Conservation (phyloP, 1,284 basidiomycete genomes). For the Laetiporus sulphureus region DNA sequence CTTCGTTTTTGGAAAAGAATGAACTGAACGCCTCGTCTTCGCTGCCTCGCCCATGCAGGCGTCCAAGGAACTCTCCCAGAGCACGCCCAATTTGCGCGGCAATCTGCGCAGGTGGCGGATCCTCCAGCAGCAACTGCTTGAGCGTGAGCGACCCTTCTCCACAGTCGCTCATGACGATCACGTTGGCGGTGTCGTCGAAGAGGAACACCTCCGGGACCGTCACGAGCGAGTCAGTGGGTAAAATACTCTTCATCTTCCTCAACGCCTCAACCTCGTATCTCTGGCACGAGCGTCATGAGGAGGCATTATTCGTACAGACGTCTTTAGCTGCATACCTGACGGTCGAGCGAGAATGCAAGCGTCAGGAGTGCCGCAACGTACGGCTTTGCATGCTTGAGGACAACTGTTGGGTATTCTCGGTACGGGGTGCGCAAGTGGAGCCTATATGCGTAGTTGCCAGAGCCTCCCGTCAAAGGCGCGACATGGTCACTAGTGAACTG, state of each 20-base stretch:
- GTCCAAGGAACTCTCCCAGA: slow-evolving; percentile 44
- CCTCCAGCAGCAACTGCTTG: slow-evolving; percentile 41
- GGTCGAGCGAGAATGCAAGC: slow-evolving; percentile 33
- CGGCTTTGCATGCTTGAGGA: slow-evolving; percentile 52
- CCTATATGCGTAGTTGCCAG: slow-evolving; percentile 48
- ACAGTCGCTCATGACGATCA: slow-evolving; percentile 56
- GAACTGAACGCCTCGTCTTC: slow-evolving; percentile 25
- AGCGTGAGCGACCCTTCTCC: slow-evolving; percentile 36
- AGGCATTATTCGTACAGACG: neutral
- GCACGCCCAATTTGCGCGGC: slow-evolving; percentile 40
- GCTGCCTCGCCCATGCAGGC: slow-evolving; percentile 39
- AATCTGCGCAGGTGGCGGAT: slow-evolving; percentile 25
- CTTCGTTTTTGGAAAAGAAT: slow-evolving; percentile 32
- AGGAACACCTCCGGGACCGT: slow-evolving; percentile 42
- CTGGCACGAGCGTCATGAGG: slow-evolving; percentile 12
- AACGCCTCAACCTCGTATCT: slow-evolving; percentile 47
- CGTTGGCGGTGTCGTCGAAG: slow-evolving; percentile 40
- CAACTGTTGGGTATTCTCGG: slow-evolving; percentile 34
- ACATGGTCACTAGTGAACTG: slow-evolving; percentile 32
- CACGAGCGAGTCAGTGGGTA: slow-evolving; percentile 31
- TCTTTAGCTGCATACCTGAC: slow-evolving; percentile 40
- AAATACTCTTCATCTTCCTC: slow-evolving; percentile 28
- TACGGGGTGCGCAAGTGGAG: slow-evolving; percentile 34
- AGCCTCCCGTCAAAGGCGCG: slow-evolving; percentile 39
- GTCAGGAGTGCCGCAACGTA: slow-evolving; percentile 26